Base-by-base conservation (phyloP, 192 early-diverging fungal genomes). In the Gigaspora rosea region DNA sequence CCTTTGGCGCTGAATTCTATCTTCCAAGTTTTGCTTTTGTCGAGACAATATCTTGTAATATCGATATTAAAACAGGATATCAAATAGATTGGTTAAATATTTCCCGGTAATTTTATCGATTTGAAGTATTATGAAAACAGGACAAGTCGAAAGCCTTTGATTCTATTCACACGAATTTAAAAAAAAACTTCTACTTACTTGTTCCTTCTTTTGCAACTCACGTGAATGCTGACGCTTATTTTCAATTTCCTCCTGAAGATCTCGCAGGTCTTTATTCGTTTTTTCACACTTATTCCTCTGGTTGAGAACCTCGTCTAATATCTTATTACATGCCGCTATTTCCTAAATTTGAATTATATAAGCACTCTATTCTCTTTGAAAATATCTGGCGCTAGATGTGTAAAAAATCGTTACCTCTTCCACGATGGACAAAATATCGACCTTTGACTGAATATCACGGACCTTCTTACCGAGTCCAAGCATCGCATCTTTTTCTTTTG, bases 21-120 rank as follows among this genome's bases (percentile, higher is more conserved):
- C 64, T 66, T 66, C 64, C 36, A 66, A 20, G 41, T 33, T 66
- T 66, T 47, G 64, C 47, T 46, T 66, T 66, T 66, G 64, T 20
- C 64, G 33, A 46, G 35, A 46, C n/a, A 66, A n/a, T 10, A 66
- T n/a, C 64, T 66, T 66, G 12, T 9, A 47, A 35, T 41, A 41
- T 41, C 41, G 1, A 41, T 41, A 41, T 6, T 7, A 41, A 41
- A 41, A 7, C 41, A 41, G 7, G 7, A 41, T 41, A 41, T 0
- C 41, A 7, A 41, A 41, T 41, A 41, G 7, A 41, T 41, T 7
- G 41, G 41, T 41, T 41, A 41, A 3, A 41, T 6, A 41, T 41
- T 41, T 41, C 41, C 41, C 41, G 41, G 0, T 7, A 41, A 41
- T 41, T 41, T 41, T 41, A 41, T 3, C 7, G 7, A 41, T 6